phyloP scores from a whole-genome alignment of 768 basidiomycete species.

The Crucibulum laeve region DNA sequence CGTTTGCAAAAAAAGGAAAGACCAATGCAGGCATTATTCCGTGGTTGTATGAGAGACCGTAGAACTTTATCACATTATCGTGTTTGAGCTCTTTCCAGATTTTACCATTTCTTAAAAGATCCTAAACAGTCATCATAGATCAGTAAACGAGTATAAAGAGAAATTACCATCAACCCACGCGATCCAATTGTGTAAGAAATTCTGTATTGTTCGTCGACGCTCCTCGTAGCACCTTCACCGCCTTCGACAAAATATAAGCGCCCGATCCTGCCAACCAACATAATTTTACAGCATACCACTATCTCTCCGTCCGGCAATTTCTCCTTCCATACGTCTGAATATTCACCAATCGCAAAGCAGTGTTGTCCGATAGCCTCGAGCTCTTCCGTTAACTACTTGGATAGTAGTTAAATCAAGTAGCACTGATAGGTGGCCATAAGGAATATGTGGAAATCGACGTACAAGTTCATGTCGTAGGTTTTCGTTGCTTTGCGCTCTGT shows the following conservation, averaged over 20 bases:
- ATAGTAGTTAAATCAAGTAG: neutral
- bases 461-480: too few species aligned
- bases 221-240: constrained; percentile 14
- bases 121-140: constrained; percentile 1
- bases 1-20: constrained; percentile 14
- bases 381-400: constrained; percentile 8
- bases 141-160: neutral
- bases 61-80: constrained; percentile 16
- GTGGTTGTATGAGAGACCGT: constrained; percentile 10
- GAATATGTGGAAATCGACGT: too few species aligned
- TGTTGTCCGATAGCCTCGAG: constrained; percentile 6
- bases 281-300: neutral
- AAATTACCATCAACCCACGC: constrained; percentile 3
- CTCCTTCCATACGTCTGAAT: constrained; percentile 15
- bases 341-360: constrained; percentile 14
- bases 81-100: constrained; percentile 14
- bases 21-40: constrained; percentile 20
- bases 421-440: too few species aligned
- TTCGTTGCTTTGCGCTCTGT: too few species aligned
- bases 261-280: neutral
- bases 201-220: constrained; percentile 10
- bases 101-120: neutral
- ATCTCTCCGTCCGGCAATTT: neutral
- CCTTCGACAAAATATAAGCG: constrained; percentile 6
- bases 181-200: constrained; percentile 5